Conservation (phyloP, 208 protist genomes). For the Trypanosomatidae sp. region DNA sequence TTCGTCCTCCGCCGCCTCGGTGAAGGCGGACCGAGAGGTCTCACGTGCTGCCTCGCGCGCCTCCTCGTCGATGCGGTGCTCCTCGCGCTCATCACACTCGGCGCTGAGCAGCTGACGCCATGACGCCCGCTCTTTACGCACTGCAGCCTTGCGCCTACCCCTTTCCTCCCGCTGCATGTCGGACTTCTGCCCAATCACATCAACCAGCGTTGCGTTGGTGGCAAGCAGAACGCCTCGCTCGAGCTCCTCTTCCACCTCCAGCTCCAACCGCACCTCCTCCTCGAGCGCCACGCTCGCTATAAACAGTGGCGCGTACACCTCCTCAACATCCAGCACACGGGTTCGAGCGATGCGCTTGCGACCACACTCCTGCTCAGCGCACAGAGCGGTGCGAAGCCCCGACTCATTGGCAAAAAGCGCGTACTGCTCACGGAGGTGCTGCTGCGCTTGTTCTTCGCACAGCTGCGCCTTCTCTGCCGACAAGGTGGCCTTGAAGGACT, state of each 20-base stretch:
- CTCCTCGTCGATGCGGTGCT: conserved; percentile 26
- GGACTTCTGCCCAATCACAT: conserved; percentile 12
- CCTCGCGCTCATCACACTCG: conserved; percentile 25
- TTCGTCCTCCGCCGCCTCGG: conserved; percentile 3
- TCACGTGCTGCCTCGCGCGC: conserved; percentile 8
- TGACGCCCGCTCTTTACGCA: conserved; percentile 16
- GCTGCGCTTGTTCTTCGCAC: conserved; percentile 31
- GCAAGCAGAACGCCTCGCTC: conserved; percentile 9
- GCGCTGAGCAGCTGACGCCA: conserved; percentile 22
- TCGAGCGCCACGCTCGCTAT: background rate
- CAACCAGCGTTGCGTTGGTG: background rate
- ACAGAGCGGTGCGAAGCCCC: conserved; percentile 32
- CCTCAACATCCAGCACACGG: conserved; percentile 11
- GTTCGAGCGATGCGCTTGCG: conserved; percentile 10
- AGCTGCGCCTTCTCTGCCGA: conserved; percentile 34
- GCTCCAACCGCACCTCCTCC: conserved; percentile 7
- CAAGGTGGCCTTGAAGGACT: conserved; percentile 37
- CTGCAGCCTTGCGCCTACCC: conserved; percentile 11
- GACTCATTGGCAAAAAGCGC: conserved; percentile 33
- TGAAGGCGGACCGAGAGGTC: background rate
- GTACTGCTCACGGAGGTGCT: conserved; percentile 26
- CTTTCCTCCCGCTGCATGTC: conserved; percentile 11
- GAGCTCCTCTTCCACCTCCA: conserved; percentile 35
- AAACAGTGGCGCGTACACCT: conserved; percentile 11
- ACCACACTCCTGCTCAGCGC: conserved; percentile 38